Base-by-base conservation (phyloP, 352 stramenopile genomes). In the Pythium sukuiense region DNA sequence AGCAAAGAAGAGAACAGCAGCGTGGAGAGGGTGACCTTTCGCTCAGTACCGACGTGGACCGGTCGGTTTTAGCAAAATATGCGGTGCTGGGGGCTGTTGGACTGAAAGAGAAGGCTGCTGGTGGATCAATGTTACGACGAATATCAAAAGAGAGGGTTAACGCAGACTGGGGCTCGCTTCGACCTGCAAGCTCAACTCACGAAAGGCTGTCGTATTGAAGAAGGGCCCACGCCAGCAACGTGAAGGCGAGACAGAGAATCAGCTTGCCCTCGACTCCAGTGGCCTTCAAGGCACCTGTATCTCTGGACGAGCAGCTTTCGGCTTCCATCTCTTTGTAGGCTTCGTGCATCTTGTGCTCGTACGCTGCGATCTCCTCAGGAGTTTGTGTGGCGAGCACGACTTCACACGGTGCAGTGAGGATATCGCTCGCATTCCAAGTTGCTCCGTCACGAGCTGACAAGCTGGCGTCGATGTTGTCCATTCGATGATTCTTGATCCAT, bases 171-270 rank as follows among this genome's bases (percentile, higher is more conserved):
- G 45, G 45, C 45, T 52, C 37, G 18, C 37, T 14, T 43, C 1
- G 37, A 43, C 11, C 37, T 13, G 9, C 37, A 43, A 13, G 11
- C 11, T 52, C 18, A 32, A 3, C 13, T 52, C 20, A 58, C 6
- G 24, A 2, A 12, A 50, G 20, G 27, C 61, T 39, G 27, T 55
- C 61, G 43, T 61, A 61, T n/a, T 60, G 61, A 33, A 67, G 61
- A 20, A 67, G 41, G 1, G 61, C 61, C 20, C 59, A 54, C 2
- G 29, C 61, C 18, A 67, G 52, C 18, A 67, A 18, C 24, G 53
- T 61, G 52, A 67, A 55, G 6, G 50, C 61, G 14, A 67, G 52
- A 16, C 61, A 45, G 8, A 67, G 29, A 27, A 67, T 52, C n/a
- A 52, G 20, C 14, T 30, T 52, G n/a, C 45, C n/a, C 45, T 52